These are phyloP conservation scores for Phytophthora meadii DNA, from an alignment of 352 stramenopile genomes.

Conservation along the genomic window DNA sequence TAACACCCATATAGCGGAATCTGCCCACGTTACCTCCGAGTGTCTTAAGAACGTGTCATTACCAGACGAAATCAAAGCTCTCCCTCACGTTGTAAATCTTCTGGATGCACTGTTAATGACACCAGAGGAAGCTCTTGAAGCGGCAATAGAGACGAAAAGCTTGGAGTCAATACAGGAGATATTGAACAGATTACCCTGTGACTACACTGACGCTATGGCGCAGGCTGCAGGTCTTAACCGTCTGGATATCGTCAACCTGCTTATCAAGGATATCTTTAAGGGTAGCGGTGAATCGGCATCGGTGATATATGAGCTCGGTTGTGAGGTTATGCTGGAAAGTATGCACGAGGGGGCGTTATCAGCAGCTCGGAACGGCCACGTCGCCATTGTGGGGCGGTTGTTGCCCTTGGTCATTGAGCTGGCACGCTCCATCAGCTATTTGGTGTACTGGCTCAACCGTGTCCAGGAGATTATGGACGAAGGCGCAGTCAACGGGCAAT, in stretches of 20 bases:
- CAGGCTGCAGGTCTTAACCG: not conserved
- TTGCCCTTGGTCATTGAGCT: not conserved
- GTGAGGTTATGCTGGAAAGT: not conserved
- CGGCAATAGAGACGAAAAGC: not conserved
- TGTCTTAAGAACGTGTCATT: not conserved
- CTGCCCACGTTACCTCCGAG: not conserved
- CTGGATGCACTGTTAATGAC: not conserved
- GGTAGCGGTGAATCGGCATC: not conserved
- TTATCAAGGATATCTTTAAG: not conserved
- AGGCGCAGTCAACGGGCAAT: not conserved
- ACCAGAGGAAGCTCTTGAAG: not conserved
- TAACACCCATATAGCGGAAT: not conserved
- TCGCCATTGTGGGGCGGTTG: not conserved
- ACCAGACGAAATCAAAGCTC: not conserved
- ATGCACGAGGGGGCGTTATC: not conserved
- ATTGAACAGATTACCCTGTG: not conserved
- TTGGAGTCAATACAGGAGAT: not conserved
- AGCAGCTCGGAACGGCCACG: slow-evolving; percentile 13
- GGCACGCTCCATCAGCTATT: not conserved
- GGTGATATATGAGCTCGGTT: not conserved
- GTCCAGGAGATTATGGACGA: not conserved
- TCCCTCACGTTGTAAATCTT: slow-evolving; percentile 1
- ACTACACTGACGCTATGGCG: not conserved
- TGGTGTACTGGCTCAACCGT: not conserved
- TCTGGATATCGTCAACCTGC: not conserved